Base-by-base conservation (phyloP, 768 basidiomycete genomes). In the Tulasnella sp. region DNA sequence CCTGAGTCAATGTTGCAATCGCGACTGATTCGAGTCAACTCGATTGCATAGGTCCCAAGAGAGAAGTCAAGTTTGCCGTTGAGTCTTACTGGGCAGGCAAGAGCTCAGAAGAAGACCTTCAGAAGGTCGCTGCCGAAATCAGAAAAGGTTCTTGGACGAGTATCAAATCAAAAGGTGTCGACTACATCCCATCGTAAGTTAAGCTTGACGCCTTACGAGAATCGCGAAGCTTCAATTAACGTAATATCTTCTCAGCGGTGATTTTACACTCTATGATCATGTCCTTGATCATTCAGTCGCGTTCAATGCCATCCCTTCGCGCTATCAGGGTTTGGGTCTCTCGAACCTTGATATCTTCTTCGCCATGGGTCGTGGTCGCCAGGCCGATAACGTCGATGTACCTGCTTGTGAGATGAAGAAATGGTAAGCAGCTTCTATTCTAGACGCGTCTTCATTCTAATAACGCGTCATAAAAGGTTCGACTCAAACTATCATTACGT, bases 351-450 rank as follows among this genome's bases (percentile, higher is more conserved):
- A 99, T 69, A 81, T 91, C 64, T 95, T 87, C 71, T 98, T 99
- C 61, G 95, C 95, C 61, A 92, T 98, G 86, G 95, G 93, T 48
- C 93, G 95, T 70, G 95, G 95, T 53, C 88, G 93, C 59, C 95
- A 99, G 70, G 75, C 83, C 35, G 86, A 79, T 57, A 83, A 80
- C 54, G 92, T 98, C 61, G 95, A 99, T 70, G 90, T 98, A 58
- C 89, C 88, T 44, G 90, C 92, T 42, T 89, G 78, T 57, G 92
- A 96, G 74, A 98, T 98, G 95, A 96, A 95, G 78, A 98, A 98
- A 70, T 99, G 95, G 93, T 88, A 63, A 60, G 80, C 71, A 24
- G 10, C 10, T 27, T 32, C 55, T 33, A 34, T 25, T 33, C 37
- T 48, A 55, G 16, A 34, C 50, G 31, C 20, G 10, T 32, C 13